These are phyloP conservation scores for Paramecium sonneborni DNA, from an alignment of 73 alveolate genomes.

Conservation along the genomic window DNA sequence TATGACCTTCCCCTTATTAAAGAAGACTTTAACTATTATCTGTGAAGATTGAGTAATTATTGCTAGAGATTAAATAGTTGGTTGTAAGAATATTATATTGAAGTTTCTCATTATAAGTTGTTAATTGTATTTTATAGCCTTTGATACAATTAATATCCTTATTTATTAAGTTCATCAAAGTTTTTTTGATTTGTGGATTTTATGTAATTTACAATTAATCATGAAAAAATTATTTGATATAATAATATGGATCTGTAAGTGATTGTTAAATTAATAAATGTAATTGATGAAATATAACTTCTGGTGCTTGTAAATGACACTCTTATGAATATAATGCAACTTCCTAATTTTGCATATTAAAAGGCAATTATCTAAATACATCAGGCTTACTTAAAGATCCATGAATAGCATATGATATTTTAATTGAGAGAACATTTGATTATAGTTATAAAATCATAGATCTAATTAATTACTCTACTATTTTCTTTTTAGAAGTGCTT, in stretches of 20 bases:
- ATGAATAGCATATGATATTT: neutral
- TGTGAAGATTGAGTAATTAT: neutral
- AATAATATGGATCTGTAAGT: neutral
- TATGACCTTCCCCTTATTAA: neutral
- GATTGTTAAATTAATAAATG: neutral
- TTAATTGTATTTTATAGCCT: neutral
- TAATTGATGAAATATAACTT: neutral
- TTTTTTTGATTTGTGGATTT: neutral
- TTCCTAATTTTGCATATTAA: neutral
- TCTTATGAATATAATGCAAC: neutral
- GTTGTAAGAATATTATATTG: neutral
- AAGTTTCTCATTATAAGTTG: neutral
- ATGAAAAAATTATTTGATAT: conserved; percentile 10
- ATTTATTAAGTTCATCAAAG: neutral
- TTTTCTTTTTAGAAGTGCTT: conserved; percentile 51
- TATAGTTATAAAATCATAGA: neutral
- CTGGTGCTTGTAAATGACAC: neutral
- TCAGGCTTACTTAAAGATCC: neutral
- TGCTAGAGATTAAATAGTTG: neutral
- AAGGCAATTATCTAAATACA: neutral
- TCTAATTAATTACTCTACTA: neutral
- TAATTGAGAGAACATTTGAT: neutral
- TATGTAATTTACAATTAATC: neutral
- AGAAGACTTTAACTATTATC: neutral
- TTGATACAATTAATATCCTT: conserved; percentile 2